Conservation (phyloP, 2,329 filamentous ascomycete genomes). For the Colletotrichum tabaci region DNA sequence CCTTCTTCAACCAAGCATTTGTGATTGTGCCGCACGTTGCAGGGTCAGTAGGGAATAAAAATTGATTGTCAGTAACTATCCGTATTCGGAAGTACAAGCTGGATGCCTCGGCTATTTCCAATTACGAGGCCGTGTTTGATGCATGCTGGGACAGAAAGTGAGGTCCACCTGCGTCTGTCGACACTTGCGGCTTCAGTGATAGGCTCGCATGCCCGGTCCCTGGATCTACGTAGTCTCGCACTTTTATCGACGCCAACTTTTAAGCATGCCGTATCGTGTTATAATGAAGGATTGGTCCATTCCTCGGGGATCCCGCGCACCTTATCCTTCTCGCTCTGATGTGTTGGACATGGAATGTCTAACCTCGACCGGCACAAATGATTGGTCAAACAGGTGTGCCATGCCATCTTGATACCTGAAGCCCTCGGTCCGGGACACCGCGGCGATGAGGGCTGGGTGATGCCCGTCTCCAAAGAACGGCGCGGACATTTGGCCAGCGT, state of each 20-base stretch:
- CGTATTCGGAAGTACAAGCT: neutral
- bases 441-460: neutral
- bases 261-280: neutral
- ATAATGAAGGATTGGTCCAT: neutral
- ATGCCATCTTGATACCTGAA: neutral
- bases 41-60: neutral
- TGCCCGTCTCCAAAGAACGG: slow-evolving; percentile 13
- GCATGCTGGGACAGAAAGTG: neutral
- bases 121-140: neutral
- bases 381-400: neutral
- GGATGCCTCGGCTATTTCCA: neutral
- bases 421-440: neutral
- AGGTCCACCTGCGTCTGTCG: neutral
- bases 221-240: neutral
- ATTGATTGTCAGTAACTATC: neutral
- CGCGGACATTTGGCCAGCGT: slow-evolving; percentile 10
- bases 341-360: too few relatives aligned
- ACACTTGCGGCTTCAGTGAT: slow-evolving; percentile 1
- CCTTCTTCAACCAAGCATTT: neutral
- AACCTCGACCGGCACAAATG: neutral
- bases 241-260: neutral
- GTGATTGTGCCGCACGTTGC: neutral
- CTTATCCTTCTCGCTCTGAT: neutral
- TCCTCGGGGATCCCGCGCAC: neutral
- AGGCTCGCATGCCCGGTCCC: neutral